These are phyloP conservation scores for Trifolium dubium DNA, from an alignment of 306 rosid species.

Conservation along the genomic window DNA sequence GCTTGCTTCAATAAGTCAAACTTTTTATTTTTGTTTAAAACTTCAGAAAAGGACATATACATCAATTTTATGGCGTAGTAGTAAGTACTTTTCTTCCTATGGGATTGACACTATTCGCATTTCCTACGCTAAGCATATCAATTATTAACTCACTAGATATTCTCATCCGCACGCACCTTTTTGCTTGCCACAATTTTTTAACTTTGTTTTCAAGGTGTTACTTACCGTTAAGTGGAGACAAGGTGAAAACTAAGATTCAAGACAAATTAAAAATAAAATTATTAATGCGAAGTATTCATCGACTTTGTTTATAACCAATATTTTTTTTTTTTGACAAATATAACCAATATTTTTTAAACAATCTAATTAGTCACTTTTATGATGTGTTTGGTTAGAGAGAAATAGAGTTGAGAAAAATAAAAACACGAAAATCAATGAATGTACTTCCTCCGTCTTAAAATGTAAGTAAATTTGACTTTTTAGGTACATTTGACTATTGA, in stretches of 20 bases:
- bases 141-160: conserved; percentile 12
- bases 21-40: neutral
- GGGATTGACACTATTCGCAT: neutral
- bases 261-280: neutral
- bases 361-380: no score
- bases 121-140: conserved; percentile 31
- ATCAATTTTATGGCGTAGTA: no score
- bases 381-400: no score
- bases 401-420: no score
- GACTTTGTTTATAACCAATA: no score
- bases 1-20: neutral
- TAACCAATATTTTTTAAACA: no score
- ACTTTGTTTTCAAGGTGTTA: conserved; percentile 38
- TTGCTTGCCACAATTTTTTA: conserved; percentile 25
- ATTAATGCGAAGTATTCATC: no score
- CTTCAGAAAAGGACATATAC: conserved; percentile 16
- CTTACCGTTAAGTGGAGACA: neutral
- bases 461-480: no score
- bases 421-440: no score
- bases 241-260: conserved; percentile 10
- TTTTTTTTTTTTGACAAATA: no score
- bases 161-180: neutral
- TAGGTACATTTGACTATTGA: no score
- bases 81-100: neutral
- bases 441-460: no score